phyloP scores from a whole-genome alignment of 768 basidiomycete genomes.

The Mrakia frigida region DNA sequence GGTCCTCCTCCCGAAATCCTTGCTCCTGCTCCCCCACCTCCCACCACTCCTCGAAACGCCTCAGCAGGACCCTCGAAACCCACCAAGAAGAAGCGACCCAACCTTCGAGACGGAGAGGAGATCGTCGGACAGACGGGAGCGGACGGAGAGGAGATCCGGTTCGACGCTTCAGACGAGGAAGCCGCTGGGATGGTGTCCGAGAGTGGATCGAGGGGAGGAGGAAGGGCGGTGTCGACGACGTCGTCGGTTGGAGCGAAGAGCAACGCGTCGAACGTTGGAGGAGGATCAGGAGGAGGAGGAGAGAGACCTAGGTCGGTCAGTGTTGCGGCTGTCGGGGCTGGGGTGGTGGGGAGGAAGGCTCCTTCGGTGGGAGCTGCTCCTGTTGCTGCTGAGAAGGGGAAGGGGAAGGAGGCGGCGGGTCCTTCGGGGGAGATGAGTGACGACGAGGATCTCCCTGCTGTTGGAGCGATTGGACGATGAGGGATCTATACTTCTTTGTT shows the following conservation, averaged over 20 bases:
- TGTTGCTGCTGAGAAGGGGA: neutral
- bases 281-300: neutral
- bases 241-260: neutral
- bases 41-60: neutral
- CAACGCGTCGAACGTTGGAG: neutral
- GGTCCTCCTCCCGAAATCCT: constrained; percentile 24
- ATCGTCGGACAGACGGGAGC: constrained; percentile 21
- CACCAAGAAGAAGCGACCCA: constrained; percentile 22
- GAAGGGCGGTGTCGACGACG: neutral
- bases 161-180: neutral
- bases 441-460: neutral
- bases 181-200: neutral
- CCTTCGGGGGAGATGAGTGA: neutral
- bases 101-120: constrained; percentile 27
- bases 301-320: neutral
- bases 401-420: neutral
- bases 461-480: neutral
- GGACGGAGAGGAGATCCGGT: constrained; percentile 18
- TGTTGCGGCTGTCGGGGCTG: neutral
- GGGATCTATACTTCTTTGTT: neutral
- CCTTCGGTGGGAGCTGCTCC: neutral
- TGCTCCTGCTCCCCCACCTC: neutral
- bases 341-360: neutral
- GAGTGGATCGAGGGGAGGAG: too few relatives aligned
- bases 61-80: neutral